Evolutionary conservation across 2,329 filamentous ascomycete species (phyloP).

Genomic region (Fusarium lateritium): DNA sequence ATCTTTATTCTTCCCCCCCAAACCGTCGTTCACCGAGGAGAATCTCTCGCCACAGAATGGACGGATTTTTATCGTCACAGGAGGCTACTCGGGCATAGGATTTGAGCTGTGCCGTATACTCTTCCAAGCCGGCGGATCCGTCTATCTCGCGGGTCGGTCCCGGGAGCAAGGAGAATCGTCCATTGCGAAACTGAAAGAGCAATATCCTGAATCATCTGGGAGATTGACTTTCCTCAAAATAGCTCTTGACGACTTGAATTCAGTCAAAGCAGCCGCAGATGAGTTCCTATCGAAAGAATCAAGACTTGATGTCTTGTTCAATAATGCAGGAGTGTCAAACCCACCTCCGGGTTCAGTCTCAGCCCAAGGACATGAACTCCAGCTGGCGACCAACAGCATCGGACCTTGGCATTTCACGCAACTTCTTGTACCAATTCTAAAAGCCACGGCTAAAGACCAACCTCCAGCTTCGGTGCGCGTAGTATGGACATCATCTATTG

Average conservation of each 20-base stretch:
- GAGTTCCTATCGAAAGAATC: constrained; percentile 26
- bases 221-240: constrained; percentile 18
- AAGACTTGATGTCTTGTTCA: constrained; percentile 32
- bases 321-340: constrained; percentile 36
- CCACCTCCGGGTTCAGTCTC: constrained; percentile 30
- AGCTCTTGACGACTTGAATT: constrained; percentile 26
- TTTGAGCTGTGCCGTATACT: constrained; percentile 33
- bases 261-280: constrained; percentile 16
- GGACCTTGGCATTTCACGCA: constrained; percentile 38
- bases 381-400: constrained; percentile 35
- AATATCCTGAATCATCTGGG: neutral
- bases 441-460: constrained; percentile 3
- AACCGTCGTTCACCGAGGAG: constrained; percentile 14
- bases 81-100: constrained; percentile 39
- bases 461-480: constrained; percentile 26
- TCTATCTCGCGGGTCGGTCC: constrained; percentile 40
- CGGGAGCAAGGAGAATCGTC: constrained; percentile 14
- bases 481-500: constrained; percentile 31
- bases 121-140: constrained; percentile 16
- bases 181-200: constrained; percentile 8
- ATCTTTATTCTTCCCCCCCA: constrained; percentile 21
- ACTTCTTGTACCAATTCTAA: constrained; percentile 22
- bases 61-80: constrained; percentile 34
- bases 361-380: constrained; percentile 37
- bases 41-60: constrained; percentile 8